phyloP scores from a whole-genome alignment of 164 flowering plant species.

The Chloranthus sessilifolius region DNA sequence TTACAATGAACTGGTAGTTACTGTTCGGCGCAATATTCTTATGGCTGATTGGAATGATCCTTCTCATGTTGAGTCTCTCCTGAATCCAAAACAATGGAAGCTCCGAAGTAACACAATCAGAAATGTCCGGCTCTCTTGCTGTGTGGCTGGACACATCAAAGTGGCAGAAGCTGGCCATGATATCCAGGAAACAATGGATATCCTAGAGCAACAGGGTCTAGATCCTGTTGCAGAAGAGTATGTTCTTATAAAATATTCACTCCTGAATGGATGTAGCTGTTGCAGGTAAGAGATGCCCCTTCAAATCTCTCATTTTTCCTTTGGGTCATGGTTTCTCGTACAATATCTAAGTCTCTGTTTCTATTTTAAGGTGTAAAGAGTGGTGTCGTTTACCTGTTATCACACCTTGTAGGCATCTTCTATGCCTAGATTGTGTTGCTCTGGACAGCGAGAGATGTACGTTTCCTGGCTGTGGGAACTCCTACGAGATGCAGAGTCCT shows the following conservation, averaged over 20 bases:
- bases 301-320: conserved; percentile 4
- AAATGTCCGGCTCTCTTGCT: conserved; percentile 90
- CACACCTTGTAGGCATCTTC: conserved; percentile 93
- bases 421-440: conserved; percentile 91
- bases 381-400: conserved; percentile 96
- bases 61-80: conserved; percentile 89
- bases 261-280: conserved; percentile 72
- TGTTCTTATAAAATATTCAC: conserved; percentile 48
- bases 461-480: conserved; percentile 70
- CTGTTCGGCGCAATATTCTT: conserved; percentile 83
- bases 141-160: conserved; percentile 96
- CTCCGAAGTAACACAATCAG: conserved; percentile 65
- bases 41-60: conserved; percentile 99
- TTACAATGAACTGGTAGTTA: conserved; percentile 93
- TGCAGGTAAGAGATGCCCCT: conserved; percentile 49
- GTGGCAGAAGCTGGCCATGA: conserved; percentile 81
- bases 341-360: conserved; percentile 10
- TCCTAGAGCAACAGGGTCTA: conserved; percentile 62
- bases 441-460: conserved; percentile 77
- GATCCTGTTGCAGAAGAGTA: conserved; percentile 70
- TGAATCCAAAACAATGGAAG: conserved; percentile 97
- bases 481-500: conserved; percentile 93
- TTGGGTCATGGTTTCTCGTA: neutral
- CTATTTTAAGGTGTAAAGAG: conserved; percentile 58
- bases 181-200: conserved; percentile 97